Evolutionary conservation across 352 stramenopile genomes (phyloP).

Genomic region (Phytophthora sp.): DNA sequence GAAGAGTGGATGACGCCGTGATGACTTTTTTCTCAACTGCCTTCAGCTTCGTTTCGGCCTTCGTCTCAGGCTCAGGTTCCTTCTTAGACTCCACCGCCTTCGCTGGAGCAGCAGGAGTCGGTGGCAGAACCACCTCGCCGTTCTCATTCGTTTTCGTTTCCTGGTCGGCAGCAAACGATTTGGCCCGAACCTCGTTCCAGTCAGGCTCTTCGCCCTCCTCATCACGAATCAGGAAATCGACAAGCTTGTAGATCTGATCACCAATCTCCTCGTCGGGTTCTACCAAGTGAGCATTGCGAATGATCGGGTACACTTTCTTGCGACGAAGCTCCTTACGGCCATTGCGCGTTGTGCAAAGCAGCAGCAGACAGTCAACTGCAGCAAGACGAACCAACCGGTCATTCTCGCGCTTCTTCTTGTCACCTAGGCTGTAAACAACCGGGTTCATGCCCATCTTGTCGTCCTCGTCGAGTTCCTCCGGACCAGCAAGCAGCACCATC

Average conservation of each 20-base stretch:
- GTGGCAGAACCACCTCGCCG: slow-evolving; percentile 20
- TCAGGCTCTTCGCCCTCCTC: slow-evolving; percentile 88
- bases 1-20: slow-evolving; percentile 39
- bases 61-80: slow-evolving; percentile 21
- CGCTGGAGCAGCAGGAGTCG: slow-evolving; percentile 12
- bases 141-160: slow-evolving; percentile 44
- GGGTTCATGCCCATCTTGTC: slow-evolving; percentile 86
- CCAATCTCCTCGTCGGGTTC: slow-evolving; percentile 84
- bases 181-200: slow-evolving; percentile 75
- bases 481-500: slow-evolving; percentile 74
- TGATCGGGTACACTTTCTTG: slow-evolving; percentile 89
- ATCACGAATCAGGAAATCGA: slow-evolving; percentile 88
- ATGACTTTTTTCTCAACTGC: slow-evolving; percentile 17
- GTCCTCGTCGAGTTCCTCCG: slow-evolving; percentile 76
- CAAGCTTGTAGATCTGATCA: slow-evolving; percentile 90
- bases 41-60: slow-evolving; percentile 21
- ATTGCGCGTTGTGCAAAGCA: slow-evolving; percentile 82
- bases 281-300: slow-evolving; percentile 83
- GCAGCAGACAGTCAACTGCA: slow-evolving; percentile 73
- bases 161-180: slow-evolving; percentile 65
- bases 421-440: slow-evolving; percentile 70
- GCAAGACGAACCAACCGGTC: slow-evolving; percentile 74
- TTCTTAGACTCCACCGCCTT: slow-evolving; percentile 23
- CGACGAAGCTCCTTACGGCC: slow-evolving; percentile 79
- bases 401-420: slow-evolving; percentile 87